A percentile compares a stretch with the other conserved stretches of the same genome.
phyloP scores from a whole-genome alignment of 345 rosid species.

The Trapa incisa region DNA sequence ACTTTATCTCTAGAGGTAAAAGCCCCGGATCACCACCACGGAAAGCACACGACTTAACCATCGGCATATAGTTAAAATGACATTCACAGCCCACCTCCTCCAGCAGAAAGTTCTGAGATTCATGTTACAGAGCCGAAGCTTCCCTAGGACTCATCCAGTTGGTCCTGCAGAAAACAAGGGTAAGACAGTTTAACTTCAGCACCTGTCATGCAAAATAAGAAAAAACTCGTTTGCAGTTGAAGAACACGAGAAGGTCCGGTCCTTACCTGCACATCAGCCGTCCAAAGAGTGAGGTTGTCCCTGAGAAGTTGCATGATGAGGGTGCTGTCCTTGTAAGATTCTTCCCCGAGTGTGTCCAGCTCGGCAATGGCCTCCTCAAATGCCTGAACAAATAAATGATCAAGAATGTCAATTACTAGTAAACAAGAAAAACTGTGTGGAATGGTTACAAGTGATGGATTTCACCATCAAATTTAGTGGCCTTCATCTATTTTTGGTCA shows the following conservation, averaged over 20 bases:
- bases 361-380: constrained; percentile 95
- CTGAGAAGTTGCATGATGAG: constrained; percentile 97
- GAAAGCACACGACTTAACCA: neutral
- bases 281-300: constrained; percentile 94
- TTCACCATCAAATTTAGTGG: neutral
- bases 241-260: neutral
- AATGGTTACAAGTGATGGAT: neutral
- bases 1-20: neutral
- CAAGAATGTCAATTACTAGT: neutral
- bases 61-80: constrained; percentile 1
- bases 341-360: constrained; percentile 85
- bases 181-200: neutral
- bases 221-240: neutral
- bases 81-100: constrained; percentile 8
- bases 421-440: neutral
- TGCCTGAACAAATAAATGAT: constrained; percentile 27
- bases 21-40: neutral
- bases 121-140: neutral
- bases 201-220: no score
- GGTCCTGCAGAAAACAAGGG: neutral
- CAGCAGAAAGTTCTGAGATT: neutral
- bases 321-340: constrained; percentile 91
- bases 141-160: constrained; percentile 5
- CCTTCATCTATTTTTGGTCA: neutral
- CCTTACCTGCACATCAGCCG: constrained; percentile 86